Evolutionary conservation across 2,329 filamentous ascomycete genomes (phyloP).

Genomic region (Bertia moriformis): DNA sequence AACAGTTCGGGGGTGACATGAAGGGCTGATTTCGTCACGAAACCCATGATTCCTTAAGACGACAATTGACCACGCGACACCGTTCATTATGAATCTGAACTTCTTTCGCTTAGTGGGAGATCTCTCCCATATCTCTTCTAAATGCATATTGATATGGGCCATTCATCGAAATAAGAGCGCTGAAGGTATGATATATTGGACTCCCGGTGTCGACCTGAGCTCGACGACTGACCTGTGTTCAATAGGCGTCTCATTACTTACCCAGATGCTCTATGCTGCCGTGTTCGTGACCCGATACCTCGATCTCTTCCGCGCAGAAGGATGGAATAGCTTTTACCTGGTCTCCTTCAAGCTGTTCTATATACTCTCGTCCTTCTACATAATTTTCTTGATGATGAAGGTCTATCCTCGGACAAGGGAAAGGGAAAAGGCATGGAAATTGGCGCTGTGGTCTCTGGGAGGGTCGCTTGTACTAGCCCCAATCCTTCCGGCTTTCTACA

Average conservation of each 20-base stretch:
- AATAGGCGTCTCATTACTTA: conserved; percentile 46
- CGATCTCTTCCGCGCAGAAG: conserved; percentile 29
- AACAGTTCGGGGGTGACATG: no score
- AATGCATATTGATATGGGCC: conserved; percentile 48
- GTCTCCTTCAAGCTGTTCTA: conserved; percentile 49
- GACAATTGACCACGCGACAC: no score
- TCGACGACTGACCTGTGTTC: background rate
- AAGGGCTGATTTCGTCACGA: no score
- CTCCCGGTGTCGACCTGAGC: conserved; percentile 1
- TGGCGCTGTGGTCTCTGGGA: conserved; percentile 36
- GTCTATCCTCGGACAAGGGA: conserved; percentile 47
- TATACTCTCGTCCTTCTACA: conserved; percentile 41
- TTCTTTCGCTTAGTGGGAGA: conserved; percentile 44
- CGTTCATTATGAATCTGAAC: conserved; percentile 1
- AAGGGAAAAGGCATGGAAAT: conserved; percentile 48
- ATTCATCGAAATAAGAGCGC: conserved; percentile 47
- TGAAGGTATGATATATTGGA: conserved; percentile 29
- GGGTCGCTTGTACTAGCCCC: conserved; percentile 34
- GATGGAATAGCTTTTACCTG: conserved; percentile 22
- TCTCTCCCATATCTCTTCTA: conserved; percentile 42
- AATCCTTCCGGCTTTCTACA: background rate
- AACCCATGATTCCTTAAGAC: no score
- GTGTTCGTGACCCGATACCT: conserved; percentile 49
- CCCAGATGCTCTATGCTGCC: conserved; percentile 43
- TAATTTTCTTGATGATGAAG: conserved; percentile 46